These are phyloP conservation scores for Huntiella abstrusa DNA, from an alignment of 2,329 filamentous ascomycete species.

Conservation along the genomic window DNA sequence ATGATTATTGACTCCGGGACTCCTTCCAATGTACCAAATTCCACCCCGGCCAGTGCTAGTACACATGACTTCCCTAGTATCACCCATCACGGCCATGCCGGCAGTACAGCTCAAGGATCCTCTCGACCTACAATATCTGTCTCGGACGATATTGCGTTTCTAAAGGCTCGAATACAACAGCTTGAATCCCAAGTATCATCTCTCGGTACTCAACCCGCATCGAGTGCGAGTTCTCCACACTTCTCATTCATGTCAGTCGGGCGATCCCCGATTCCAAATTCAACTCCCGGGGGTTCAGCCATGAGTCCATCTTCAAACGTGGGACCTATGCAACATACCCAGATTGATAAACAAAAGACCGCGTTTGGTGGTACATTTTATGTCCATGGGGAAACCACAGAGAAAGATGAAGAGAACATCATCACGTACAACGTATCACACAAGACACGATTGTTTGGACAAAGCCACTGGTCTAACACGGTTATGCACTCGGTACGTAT, in stretches of 20 bases:
- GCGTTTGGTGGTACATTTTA: conserved; percentile 25
- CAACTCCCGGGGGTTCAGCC: too few relatives aligned
- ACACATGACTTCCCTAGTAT: too few relatives aligned
- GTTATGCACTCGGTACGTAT: conserved; percentile 23
- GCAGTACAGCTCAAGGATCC: too few relatives aligned
- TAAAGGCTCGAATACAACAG: not conserved
- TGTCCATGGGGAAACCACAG: conserved; percentile 20
- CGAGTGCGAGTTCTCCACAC: too few relatives aligned
- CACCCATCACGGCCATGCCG: too few relatives aligned
- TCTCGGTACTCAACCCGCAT: not conserved
- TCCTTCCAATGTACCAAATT: too few relatives aligned
- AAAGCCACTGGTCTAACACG: conserved; percentile 37
- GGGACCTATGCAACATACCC: conserved; percentile 11
- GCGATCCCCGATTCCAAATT: too few relatives aligned
- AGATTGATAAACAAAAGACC: conserved; percentile 21
- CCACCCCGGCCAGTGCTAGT: too few relatives aligned
- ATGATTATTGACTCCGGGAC: too few relatives aligned
- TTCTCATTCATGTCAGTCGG: too few relatives aligned
- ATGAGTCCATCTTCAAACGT: too few relatives aligned
- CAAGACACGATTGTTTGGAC: conserved; percentile 37
- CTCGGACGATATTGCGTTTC: not conserved
- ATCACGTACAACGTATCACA: conserved; percentile 28
- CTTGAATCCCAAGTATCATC: not conserved
- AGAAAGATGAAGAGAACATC: conserved; percentile 16
- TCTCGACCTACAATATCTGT: too few relatives aligned